Evolutionary conservation across 1,284 basidiomycete genomes (phyloP), one percentile per base, ranked within the genome.

Genomic region (Trametes hirsuta): DNA sequence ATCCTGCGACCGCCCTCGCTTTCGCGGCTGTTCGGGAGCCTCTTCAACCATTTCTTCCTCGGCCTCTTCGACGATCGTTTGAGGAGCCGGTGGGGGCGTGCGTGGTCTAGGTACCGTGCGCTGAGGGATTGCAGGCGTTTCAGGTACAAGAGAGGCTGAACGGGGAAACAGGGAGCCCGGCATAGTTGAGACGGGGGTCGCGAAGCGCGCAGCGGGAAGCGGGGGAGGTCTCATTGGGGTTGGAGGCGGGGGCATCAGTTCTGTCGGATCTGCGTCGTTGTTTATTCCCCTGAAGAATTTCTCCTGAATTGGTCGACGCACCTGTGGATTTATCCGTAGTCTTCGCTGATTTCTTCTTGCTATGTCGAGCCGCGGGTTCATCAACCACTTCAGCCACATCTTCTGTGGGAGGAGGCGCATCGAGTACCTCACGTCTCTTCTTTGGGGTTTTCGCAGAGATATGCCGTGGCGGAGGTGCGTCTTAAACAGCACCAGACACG

Each of bases 81-180:
- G 30, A 12, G 60, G 57, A 1, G 64, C 52, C 1, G 65, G 66
- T 12, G 63, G 53, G 3, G 65, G 66, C 6, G 63, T 64, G 10
- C 58, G 65, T 4, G 55, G 60, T 0, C 63, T 45, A 12, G 54
- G 61, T 22, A 53, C 52, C 30, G 53, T 58, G 52, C 61, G 64
- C 24, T 35, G 53, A 6, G 25, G n/a, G 1, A 41, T 55, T 1
- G 47, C n/a, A 6, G 59, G 52, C 10, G 51, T 41, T 37, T 83
- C 80, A 2, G 86, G 85, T 37, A 84, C 74, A 12, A 86, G 75
- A 18, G 90, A 90, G 0, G 84, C 79, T 0, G 90, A 89, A 5
- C 88, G 84, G 8, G 88, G 84, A 68, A 85, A 90, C 6, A 92
- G 80, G 1, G 90, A 83, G 10, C 90, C 90, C n/a, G 90, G 90